Percentiles rank a stretch among this genome's conserved stretches.
Conservation (phyloP, 257 asterid species). For the Eustoma russellianum region DNA sequence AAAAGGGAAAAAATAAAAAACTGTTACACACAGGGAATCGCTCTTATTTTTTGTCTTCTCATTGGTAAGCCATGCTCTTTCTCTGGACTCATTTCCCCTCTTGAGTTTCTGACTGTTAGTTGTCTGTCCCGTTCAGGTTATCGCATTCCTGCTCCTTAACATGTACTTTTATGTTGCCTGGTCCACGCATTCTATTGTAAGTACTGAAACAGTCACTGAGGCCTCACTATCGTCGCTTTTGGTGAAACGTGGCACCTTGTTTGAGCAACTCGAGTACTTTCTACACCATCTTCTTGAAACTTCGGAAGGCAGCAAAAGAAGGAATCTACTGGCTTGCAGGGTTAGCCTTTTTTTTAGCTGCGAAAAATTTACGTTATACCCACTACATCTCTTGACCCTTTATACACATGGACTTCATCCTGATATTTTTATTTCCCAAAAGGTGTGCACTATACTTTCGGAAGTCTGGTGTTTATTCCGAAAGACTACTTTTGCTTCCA, state of each 20-base stretch:
- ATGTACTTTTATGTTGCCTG: constrained; percentile 90
- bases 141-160: constrained; percentile 76
- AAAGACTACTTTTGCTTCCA: constrained; percentile 46
- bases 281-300: constrained; percentile 29
- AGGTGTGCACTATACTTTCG: constrained; percentile 74
- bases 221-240: constrained; percentile 48
- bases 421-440: constrained; percentile 10
- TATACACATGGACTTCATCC: constrained; percentile 11
- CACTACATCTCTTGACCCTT: neutral
- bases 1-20: too few species aligned
- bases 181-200: constrained; percentile 59
- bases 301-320: constrained; percentile 33
- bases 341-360: constrained; percentile 29
- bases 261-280: constrained; percentile 68
- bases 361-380: neutral
- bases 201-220: constrained; percentile 64
- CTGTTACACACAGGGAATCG: neutral
- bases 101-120: neutral
- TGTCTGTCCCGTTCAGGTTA: constrained; percentile 40
- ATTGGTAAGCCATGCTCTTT: neutral
- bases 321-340: constrained; percentile 67
- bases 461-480: constrained; percentile 87
- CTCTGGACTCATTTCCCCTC: constrained; percentile 16
- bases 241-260: constrained; percentile 58
- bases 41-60: too few species aligned